Base-by-base conservation (phyloP, 495 filamentous ascomycete genomes). In the Neurospora sp. region DNA sequence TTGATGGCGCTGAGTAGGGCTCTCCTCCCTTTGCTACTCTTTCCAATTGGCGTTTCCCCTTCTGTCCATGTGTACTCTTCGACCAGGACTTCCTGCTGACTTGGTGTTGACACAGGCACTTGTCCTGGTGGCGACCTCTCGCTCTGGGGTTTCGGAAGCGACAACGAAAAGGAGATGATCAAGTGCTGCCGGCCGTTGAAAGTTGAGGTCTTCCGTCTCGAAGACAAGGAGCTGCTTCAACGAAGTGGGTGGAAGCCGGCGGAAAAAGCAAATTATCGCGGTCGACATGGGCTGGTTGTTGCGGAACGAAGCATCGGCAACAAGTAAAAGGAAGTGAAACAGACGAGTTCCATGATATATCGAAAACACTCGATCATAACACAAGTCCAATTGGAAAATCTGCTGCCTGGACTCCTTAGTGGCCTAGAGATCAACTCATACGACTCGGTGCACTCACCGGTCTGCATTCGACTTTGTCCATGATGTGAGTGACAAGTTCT, bases 81-180 rank as follows among this genome's bases (percentile, higher is more conserved):
- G 41, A 46, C 9, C 2, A 44, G 20, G 14, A 39, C 23, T 14
- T 31, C 12, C 0, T 23, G 69, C 76, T 82, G 74, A 84, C 77
- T 9, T 72, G 84, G 73, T 2, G 39, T 69, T 35, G n/a, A 40
- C 9, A 40, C 46, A 83, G 82, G 82, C 71, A 84, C 84, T 6
- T 82, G 84, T 72, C 85, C 85, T n/a, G 79, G 85, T 77, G 90
- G 89, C 8, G 92, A 96, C 78, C 82, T 94, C 40, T 92, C 89
- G 3, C 84, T 89, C 39, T 93, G 91, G 90, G 91, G 91, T 1
- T 94, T 92, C 86, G 90, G 89, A 37, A 89, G 87, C 73, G 89
- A 89, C 75, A 86, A 86, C 46, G 87, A 84, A 54, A 84, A 84
- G 75, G 86, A 86, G 39, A 94, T 94, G 92, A 84, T 89, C 31